Evolutionary conservation across 2,329 filamentous ascomycete genomes (phyloP).

Genomic region (Xylariaceae sp.): DNA sequence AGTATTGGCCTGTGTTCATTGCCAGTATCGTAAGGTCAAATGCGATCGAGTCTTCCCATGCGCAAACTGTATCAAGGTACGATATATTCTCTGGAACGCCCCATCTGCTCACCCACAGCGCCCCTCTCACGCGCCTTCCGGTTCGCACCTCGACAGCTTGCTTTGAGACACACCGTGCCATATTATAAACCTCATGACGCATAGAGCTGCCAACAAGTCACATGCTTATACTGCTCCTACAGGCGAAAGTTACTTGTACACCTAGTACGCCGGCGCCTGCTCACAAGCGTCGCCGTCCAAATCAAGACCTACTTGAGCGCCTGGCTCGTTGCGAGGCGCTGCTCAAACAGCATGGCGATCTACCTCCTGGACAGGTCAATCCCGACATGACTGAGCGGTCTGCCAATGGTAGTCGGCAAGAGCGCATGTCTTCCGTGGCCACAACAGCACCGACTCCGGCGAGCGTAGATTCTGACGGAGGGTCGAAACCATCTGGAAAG

Average conservation of each 20-base stretch:
- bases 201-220: too few relatives aligned
- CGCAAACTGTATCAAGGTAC: slow-evolving; percentile 43
- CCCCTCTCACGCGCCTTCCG: neutral
- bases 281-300: slow-evolving; percentile 14
- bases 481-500: slow-evolving; percentile 4
- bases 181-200: neutral
- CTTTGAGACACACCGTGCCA: too few relatives aligned
- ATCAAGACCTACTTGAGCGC: slow-evolving; percentile 17
- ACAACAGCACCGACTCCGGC: neutral
- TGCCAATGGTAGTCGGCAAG: neutral
- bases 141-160: too few relatives aligned
- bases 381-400: neutral
- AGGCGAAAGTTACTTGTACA: slow-evolving; percentile 16
- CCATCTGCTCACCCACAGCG: neutral
- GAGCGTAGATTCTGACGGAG: neutral
- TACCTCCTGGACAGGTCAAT: neutral
- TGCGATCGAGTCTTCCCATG: slow-evolving; percentile 59
- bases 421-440: neutral
- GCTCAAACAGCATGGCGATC: slow-evolving; percentile 11
- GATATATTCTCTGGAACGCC: neutral
- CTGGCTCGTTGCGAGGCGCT: slow-evolving; percentile 16
- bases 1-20: slow-evolving; percentile 49
- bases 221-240: neutral
- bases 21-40: slow-evolving; percentile 61
- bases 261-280: slow-evolving; percentile 12